Conservation (phyloP, 805 yeast species). For the Priceomyces castillae region DNA sequence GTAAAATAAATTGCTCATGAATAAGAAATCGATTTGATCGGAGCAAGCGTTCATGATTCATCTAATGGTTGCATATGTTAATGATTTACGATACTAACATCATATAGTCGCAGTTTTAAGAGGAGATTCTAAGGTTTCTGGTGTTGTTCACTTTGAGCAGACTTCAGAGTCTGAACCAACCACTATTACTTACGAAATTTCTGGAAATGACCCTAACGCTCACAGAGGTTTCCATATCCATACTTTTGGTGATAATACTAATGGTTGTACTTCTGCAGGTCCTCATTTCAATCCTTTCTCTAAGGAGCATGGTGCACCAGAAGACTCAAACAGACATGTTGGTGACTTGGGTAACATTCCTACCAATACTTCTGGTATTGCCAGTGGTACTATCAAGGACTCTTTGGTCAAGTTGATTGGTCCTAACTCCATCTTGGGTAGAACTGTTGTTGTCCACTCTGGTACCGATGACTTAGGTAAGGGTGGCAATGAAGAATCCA, state of each 20-base stretch:
- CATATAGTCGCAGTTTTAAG: slow-evolving; percentile 86
- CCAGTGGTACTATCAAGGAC: slow-evolving; percentile 87
- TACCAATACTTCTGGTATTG: slow-evolving; percentile 84
- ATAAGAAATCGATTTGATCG: neutral
- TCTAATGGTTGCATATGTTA: neutral
- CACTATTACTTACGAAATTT: slow-evolving; percentile 80
- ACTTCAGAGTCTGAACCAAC: slow-evolving; percentile 75
- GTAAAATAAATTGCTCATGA: slow-evolving; percentile 5
- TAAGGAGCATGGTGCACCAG: slow-evolving; percentile 90
- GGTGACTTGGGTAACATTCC: slow-evolving; percentile 96
- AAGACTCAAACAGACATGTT: slow-evolving; percentile 76
- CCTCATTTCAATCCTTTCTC: slow-evolving; percentile 93
- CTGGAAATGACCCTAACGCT: slow-evolving; percentile 86
- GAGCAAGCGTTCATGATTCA: neutral
- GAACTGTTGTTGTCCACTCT: slow-evolving; percentile 92
- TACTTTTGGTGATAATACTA: slow-evolving; percentile 97
- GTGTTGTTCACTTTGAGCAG: slow-evolving; percentile 88
- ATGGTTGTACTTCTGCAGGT: slow-evolving; percentile 98
- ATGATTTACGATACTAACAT: slow-evolving; percentile 12
- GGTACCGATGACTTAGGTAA: slow-evolving; percentile 93
- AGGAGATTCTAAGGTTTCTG: slow-evolving; percentile 90
- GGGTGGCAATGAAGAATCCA: slow-evolving; percentile 88
- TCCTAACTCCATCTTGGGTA: slow-evolving; percentile 83
- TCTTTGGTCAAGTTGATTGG: slow-evolving; percentile 77
- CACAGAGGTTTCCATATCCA: slow-evolving; percentile 97